phyloP scores from a whole-genome alignment of 2,329 filamentous ascomycete species.

The Grosmannia clavigera region DNA sequence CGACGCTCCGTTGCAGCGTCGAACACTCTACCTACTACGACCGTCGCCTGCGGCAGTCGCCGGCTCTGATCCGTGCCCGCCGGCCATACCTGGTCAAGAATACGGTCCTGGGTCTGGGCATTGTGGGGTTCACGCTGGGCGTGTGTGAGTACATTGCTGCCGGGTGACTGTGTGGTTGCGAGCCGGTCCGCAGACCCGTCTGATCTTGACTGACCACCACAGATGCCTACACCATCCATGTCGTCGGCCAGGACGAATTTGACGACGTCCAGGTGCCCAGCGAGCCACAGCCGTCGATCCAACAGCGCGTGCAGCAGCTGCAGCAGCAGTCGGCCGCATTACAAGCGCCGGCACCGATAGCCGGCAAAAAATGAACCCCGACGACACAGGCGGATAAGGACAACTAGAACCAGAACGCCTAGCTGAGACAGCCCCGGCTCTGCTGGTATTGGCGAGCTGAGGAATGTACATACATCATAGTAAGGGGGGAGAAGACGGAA shows the following conservation, averaged over 20 bases:
- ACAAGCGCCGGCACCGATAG: slow-evolving; percentile 4
- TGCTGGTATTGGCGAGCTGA: too few relatives aligned
- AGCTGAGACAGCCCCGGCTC: too few relatives aligned
- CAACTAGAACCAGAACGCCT: too few relatives aligned
- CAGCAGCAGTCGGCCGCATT: slow-evolving; percentile 20
- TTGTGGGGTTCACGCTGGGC: slow-evolving; percentile 63
- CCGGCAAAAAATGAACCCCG: slow-evolving; percentile 10
- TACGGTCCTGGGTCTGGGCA: slow-evolving; percentile 61
- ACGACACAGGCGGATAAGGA: too few relatives aligned
- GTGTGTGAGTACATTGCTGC: slow-evolving; percentile 59
- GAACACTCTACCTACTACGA: slow-evolving; percentile 74
- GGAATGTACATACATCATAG: too few relatives aligned
- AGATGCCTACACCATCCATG: slow-evolving; percentile 57
- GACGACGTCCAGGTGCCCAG: slow-evolving; percentile 87
- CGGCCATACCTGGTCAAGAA: slow-evolving; percentile 89
- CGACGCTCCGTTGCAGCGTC: slow-evolving; percentile 19
- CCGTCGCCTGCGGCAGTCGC: slow-evolving; percentile 69
- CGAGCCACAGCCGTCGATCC: slow-evolving; percentile 30
- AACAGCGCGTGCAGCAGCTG: slow-evolving; percentile 10
- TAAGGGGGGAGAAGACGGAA: too few relatives aligned
- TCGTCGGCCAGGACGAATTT: slow-evolving; percentile 93
- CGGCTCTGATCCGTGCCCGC: slow-evolving; percentile 81
- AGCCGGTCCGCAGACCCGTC: background rate
- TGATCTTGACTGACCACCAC: background rate
- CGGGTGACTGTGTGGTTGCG: background rate